These are phyloP conservation scores for Blastocrithidia nonstop DNA, from an alignment of 208 protist species.

Conservation along the genomic window DNA sequence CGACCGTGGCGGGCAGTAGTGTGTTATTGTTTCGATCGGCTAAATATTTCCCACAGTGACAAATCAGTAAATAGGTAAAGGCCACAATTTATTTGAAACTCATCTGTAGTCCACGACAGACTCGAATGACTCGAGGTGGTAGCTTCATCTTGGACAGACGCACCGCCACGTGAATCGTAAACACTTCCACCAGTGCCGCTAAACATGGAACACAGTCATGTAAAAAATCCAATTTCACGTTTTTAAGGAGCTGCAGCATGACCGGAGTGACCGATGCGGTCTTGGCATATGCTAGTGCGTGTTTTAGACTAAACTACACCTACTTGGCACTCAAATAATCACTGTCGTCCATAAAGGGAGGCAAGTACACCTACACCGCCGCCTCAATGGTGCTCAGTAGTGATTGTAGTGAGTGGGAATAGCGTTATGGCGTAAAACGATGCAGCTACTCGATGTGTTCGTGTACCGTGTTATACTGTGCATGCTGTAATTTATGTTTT, in stretches of 20 bases:
- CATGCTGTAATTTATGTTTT: no score
- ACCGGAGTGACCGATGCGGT: constrained; percentile 10
- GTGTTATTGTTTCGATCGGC: constrained; percentile 5
- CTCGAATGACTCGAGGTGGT: constrained; percentile 51
- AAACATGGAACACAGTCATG: constrained; percentile 33
- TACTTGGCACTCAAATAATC: constrained; percentile 51
- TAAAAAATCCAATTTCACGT: constrained; percentile 19
- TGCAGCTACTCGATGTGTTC: background rate
- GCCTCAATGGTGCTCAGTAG: no score
- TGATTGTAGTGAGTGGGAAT: no score
- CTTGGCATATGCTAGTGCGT: constrained; percentile 9
- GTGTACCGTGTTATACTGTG: no score
- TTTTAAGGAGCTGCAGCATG: constrained; percentile 10
- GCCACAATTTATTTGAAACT: constrained; percentile 22
- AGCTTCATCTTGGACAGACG: constrained; percentile 25
- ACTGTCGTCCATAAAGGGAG: constrained; percentile 34
- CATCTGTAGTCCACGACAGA: constrained; percentile 34
- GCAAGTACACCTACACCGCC: constrained; percentile 7
- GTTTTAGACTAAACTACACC: constrained; percentile 13
- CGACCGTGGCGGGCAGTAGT: constrained; percentile 28
- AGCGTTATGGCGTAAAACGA: background rate
- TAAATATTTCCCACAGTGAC: constrained; percentile 43
- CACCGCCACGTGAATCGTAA: constrained; percentile 10
- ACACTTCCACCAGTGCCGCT: constrained; percentile 7
- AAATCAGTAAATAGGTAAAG: constrained; percentile 59